phyloP scores from a whole-genome alignment of 169 alveolate species.

The Plasmodium cynomolgi region DNA sequence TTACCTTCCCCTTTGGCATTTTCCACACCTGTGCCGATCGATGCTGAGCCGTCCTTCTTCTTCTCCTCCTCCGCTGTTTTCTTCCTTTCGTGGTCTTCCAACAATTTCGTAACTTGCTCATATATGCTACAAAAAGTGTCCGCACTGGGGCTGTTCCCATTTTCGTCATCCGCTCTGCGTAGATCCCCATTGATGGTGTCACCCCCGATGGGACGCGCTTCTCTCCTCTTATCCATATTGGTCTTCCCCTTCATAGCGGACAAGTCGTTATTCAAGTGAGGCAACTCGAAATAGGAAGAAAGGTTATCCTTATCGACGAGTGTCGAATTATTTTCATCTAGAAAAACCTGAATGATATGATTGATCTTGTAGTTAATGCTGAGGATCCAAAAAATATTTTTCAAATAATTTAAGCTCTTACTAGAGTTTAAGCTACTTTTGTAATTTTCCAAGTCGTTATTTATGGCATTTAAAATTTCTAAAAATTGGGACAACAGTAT shows the following conservation, averaged over 20 bases:
- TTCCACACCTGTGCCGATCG: not conserved
- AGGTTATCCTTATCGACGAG: not conserved
- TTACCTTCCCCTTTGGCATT: not conserved
- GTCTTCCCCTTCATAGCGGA: not conserved
- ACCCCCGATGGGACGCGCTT: not conserved
- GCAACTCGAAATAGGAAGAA: constrained; percentile 39
- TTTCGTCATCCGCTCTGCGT: not conserved
- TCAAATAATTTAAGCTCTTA: constrained; percentile 61
- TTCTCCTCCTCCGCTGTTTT: constrained; percentile 2
- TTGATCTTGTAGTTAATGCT: constrained; percentile 71
- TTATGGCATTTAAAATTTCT: constrained; percentile 59
- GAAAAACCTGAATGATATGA: constrained; percentile 43
- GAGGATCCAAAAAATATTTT: constrained; percentile 70
- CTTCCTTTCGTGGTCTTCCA: constrained; percentile 56
- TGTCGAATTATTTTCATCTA: constrained; percentile 33
- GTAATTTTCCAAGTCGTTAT: constrained; percentile 57
- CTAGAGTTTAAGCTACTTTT: constrained; percentile 45
- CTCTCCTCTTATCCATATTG: not conserved
- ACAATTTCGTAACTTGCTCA: constrained; percentile 33
- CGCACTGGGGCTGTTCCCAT: not conserved
- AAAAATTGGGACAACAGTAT: constrained; percentile 30
- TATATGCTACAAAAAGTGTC: not conserved
- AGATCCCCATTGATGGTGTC: not conserved
- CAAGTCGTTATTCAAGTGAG: constrained; percentile 23
- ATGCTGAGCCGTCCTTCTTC: not conserved